Base-by-base conservation (phyloP, 345 rosid species). In the Lepidium sativum region DNA sequence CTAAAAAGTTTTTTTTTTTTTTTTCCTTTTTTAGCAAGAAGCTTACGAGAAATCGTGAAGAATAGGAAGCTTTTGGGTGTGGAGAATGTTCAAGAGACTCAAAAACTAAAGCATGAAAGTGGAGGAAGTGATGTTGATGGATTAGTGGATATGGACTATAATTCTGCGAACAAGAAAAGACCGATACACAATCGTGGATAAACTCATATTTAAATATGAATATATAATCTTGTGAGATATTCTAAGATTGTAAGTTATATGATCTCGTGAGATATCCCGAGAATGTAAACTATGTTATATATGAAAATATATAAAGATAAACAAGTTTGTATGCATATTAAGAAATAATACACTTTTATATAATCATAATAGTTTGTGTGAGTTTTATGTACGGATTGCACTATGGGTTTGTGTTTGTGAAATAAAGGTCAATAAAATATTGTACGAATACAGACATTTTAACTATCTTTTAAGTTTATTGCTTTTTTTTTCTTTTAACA, bases 61-160 rank as follows among this genome's bases (percentile, higher is more conserved):
- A 67, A 16, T 7, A 53, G 47, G 67, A 51, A 17, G 9, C 11
- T 59, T 44, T 10, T 60, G 52, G 57, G 20, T 3, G 51, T 20
- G 63, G 72, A 67, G 23, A 67, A 73, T 56, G 68, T 8, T 35
- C 63, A 60, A 73, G 77, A 53, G 44, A 67, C 2, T 52, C 50
- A 13, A 18, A 44, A 66, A 21, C 23, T 17, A 59, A 52, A 32
- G 51, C 63, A 66, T 9, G 50, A 60, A 6, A 58, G 37, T 53
- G 72, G 68, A 60, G 68, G 63, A 60, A 59, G 58, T 60, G 72
- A 73, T 35, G 43, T 27, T 45, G 72, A 73, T 52, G 77, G 77
- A 27, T 60, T 73, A 21, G 68, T 73, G 56, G 77, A 73, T 53
- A 73, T 66, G 72, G 77, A 73, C 39, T 73, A 73, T 45, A 66